Percentiles rank a stretch among this genome's conserved stretches.
phyloP scores from a whole-genome alignment of 305 asterid species.

The Caryopteris hybrid region DNA sequence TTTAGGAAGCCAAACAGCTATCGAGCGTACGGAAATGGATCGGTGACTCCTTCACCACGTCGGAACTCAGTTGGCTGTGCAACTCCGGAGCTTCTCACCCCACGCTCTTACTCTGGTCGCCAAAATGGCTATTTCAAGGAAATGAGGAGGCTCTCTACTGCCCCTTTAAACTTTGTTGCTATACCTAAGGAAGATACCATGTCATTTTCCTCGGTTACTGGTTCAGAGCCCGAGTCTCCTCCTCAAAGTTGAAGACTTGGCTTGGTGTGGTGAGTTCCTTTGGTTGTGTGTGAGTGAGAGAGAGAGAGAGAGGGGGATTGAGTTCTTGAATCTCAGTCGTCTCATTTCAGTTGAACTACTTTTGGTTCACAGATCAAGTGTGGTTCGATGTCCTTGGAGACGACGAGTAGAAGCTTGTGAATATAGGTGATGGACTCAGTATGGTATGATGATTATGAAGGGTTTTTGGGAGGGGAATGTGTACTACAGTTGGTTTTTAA shows the following conservation, averaged over 20 bases:
- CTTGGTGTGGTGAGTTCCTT: slow-evolving; percentile 26
- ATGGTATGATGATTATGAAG: slow-evolving; percentile 19
- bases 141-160: slow-evolving; percentile 78
- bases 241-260: slow-evolving; percentile 45
- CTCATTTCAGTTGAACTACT: neutral
- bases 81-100: slow-evolving; percentile 65
- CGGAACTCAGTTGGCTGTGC: slow-evolving; percentile 67
- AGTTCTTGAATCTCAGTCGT: neutral
- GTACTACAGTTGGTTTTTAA: neutral
- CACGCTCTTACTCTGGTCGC: slow-evolving; percentile 77
- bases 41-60: slow-evolving; percentile 87
- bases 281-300: neutral
- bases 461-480: slow-evolving; percentile 14
- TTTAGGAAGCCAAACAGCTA: slow-evolving; percentile 52
- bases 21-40: slow-evolving; percentile 62
- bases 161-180: slow-evolving; percentile 67
- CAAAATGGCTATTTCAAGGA: slow-evolving; percentile 71
- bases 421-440: slow-evolving; percentile 40
- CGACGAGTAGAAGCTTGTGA: slow-evolving; percentile 46
- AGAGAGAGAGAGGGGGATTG: too few species aligned
- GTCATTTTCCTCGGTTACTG: slow-evolving; percentile 81
- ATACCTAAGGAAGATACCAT: slow-evolving; percentile 82
- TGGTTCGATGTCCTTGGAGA: neutral
- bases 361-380: slow-evolving; percentile 35
- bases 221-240: slow-evolving; percentile 95